Evolutionary conservation across 768 basidiomycete species (phyloP).

Genomic region (Pulveroboletus sp.): DNA sequence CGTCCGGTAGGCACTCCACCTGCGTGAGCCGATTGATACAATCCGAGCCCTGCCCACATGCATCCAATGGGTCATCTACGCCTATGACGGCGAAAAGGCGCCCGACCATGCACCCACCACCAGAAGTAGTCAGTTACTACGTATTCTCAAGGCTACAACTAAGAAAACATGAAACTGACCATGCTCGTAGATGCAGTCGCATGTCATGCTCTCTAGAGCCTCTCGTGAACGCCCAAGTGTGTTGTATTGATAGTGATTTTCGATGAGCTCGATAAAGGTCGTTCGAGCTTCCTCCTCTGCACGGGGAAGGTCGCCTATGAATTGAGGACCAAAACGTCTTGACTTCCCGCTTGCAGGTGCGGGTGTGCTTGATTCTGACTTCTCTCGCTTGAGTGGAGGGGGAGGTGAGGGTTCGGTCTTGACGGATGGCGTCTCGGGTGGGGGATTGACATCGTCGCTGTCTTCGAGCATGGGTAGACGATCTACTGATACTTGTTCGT

Average conservation of each 20-base stretch:
- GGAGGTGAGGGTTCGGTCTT: conserved; percentile 30
- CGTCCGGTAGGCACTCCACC: conserved; percentile 88
- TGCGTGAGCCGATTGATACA: conserved; percentile 98
- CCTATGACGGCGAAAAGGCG: conserved; percentile 39
- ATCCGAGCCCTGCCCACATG: conserved; percentile 85
- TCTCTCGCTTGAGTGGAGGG: conserved; percentile 28
- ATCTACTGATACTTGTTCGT: conserved; percentile 6
- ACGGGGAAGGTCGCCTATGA: conserved; percentile 76
- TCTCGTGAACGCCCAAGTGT: conserved; percentile 85
- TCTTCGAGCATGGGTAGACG: conserved; percentile 16
- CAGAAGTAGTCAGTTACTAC: conserved; percentile 24
- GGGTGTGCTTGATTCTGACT: conserved; percentile 34
- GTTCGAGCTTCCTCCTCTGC: conserved; percentile 69
- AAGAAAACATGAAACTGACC: conserved; percentile 50
- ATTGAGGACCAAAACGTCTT: conserved; percentile 47
- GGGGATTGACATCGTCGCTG: conserved; percentile 22
- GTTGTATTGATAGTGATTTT: conserved; percentile 85
- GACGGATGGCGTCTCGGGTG: conserved; percentile 27
- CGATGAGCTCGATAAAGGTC: conserved; percentile 67
- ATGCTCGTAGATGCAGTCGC: conserved; percentile 83
- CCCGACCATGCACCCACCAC: conserved; percentile 13
- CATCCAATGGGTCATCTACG: conserved; percentile 52
- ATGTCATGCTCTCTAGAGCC: conserved; percentile 88
- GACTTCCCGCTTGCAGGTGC: conserved; percentile 31
- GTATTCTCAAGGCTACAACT: conserved; percentile 24